Base-by-base conservation (phyloP, 371 early-diverging fungal species). In the Modicella reniformis region DNA sequence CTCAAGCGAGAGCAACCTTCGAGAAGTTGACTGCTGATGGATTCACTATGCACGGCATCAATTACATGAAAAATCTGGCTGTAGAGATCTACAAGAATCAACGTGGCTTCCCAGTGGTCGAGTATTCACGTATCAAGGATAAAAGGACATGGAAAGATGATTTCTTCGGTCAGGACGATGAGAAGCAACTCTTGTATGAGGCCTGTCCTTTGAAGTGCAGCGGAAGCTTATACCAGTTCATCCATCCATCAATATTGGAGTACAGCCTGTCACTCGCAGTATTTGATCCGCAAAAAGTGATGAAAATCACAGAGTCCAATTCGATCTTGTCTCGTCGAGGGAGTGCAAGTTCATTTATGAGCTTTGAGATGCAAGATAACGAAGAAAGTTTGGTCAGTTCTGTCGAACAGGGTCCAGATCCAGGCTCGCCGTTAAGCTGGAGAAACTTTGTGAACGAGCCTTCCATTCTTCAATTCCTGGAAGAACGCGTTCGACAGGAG, bases 161-260 rank as follows among this genome's bases (percentile, higher is more conserved):
- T 1, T 25, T 62, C n/a, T 62, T 33, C 32, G 2, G 23, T 2
- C 19, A 52, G 9, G 52, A 62, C 5, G 33, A 21, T 5, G 29
- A 21, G 2, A 25, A 23, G 19, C 52, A 25, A 2, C 33, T 34
- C 0, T 12, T 44, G 17, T 19, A 17, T 19, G 29, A 40, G 2
- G 25, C 37, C 17, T 19, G 32, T 15, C 62, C 62, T 9, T 52
- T 62, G 10, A 26, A 2, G 17, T 37, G 62, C 12, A 13, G 19
- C 9, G 62, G 62, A 10, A 52, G 15, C 25, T 21, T 52, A 12
- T 37, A 37, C 28, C 62, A 52, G 4, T 62, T 62, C 21, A 52
- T 62, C 26, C 62, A 62, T 21, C 21, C 25, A 1, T 62, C 62
- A 3, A 2, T 62, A 23, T 53, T 52, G 40, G 62, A 62, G 3